Conservation (phyloP, 345 rosid genomes). For the Rubroshorea leprosula region DNA sequence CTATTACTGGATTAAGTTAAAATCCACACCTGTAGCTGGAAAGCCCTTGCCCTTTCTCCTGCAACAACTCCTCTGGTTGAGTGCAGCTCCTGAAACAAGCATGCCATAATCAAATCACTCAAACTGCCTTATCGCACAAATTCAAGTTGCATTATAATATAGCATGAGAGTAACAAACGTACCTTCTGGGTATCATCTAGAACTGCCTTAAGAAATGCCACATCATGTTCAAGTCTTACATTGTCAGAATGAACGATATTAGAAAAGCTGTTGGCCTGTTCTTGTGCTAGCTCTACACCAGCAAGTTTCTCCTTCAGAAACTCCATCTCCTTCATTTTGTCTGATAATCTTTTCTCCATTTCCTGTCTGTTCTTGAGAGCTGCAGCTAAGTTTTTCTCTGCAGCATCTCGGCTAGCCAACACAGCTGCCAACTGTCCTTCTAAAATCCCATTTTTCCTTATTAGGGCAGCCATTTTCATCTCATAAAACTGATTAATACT, state of each 20-base stretch:
- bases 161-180: neutral
- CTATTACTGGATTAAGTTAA: conserved; percentile 5
- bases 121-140: neutral
- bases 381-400: conserved; percentile 70
- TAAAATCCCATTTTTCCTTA: conserved; percentile 60
- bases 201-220: conserved; percentile 94
- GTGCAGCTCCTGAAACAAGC: conserved; percentile 61
- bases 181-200: conserved; percentile 97
- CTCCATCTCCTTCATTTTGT: conserved; percentile 69
- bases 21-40: conserved; percentile 72
- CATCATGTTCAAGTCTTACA: conserved; percentile 95
- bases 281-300: conserved; percentile 72
- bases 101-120: conserved; percentile 13
- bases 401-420: conserved; percentile 54
- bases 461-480: conserved; percentile 59
- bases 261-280: conserved; percentile 79
- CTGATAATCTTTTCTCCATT: conserved; percentile 64
- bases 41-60: conserved; percentile 93
- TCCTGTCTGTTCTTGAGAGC: conserved; percentile 72
- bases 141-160: neutral
- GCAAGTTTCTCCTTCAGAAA: conserved; percentile 79
- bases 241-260: conserved; percentile 92
- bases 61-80: conserved; percentile 93
- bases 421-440: conserved; percentile 82
- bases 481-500: conserved; percentile 70